Conservation (phyloP, 1,284 basidiomycete species). For the Cryptococcus neoformans region DNA sequence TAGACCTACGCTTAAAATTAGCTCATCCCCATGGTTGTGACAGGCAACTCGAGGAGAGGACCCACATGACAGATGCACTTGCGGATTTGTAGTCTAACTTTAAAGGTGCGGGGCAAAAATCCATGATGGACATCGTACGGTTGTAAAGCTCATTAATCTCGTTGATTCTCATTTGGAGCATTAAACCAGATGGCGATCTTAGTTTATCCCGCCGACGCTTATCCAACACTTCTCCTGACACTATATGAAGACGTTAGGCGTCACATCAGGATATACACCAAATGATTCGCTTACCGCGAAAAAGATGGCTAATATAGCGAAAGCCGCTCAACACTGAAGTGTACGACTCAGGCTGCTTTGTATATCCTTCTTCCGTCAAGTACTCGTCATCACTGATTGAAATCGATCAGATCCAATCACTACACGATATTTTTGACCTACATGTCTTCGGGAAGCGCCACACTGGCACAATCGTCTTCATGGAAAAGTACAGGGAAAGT, state of each 20-base stretch:
- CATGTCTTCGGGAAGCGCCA: constrained; percentile 26
- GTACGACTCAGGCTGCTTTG: constrained; percentile 36
- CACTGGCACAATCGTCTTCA: constrained; percentile 66
- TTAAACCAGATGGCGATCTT: constrained; percentile 32
- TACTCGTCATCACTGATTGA: constrained; percentile 39
- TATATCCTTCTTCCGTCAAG: constrained; percentile 38
- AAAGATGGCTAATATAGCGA: constrained; percentile 32
- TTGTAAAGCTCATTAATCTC: constrained; percentile 42
- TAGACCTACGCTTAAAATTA: constrained; percentile 8
- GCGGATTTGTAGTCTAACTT: constrained; percentile 23
- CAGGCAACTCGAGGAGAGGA: neutral
- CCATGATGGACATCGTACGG: constrained; percentile 40
- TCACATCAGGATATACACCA: constrained; percentile 16
- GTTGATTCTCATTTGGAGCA: constrained; percentile 37
- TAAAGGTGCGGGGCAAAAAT: constrained; percentile 39
- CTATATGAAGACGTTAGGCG: constrained; percentile 29
- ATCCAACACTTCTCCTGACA: constrained; percentile 36
- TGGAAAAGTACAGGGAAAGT: constrained; percentile 71
- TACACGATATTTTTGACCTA: constrained; percentile 4
- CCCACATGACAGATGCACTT: constrained; percentile 18
- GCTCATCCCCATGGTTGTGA: constrained; percentile 13
- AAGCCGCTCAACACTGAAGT: constrained; percentile 43
- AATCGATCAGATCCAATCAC: constrained; percentile 1
- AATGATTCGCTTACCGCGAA: constrained; percentile 22
- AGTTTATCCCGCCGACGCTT: constrained; percentile 35